Conservation (phyloP, 768 basidiomycete species). For the Suillus cothurnatus region DNA sequence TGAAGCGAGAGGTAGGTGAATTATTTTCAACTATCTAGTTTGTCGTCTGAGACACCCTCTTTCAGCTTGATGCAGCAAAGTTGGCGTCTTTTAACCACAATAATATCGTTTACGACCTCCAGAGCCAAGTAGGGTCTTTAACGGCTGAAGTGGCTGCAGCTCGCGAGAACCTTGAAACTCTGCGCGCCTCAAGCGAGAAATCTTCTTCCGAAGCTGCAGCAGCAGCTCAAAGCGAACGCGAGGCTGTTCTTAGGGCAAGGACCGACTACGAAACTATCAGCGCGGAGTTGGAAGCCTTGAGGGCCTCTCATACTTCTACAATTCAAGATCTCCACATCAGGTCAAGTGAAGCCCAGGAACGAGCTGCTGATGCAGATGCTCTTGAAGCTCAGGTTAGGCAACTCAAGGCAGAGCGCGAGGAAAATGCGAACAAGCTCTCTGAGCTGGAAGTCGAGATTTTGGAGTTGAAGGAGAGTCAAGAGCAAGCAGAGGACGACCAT, state of each 20-base stretch:
- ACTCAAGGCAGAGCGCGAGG: conserved; percentile 69
- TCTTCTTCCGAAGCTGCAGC: conserved; percentile 45
- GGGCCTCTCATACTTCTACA: conserved; percentile 49
- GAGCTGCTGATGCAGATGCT: conserved; percentile 42
- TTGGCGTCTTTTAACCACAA: conserved; percentile 42
- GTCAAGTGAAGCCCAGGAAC: conserved; percentile 48
- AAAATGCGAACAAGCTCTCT: conserved; percentile 68
- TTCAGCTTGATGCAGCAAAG: conserved; percentile 56
- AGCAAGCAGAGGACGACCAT: conserved; percentile 62
- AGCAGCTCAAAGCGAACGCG: conserved; percentile 62
- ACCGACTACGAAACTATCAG: conserved; percentile 58
- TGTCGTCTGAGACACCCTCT: conserved; percentile 11
- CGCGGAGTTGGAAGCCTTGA: conserved; percentile 53
- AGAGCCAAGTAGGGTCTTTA: conserved; percentile 50
- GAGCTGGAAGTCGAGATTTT: conserved; percentile 83
- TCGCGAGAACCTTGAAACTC: conserved; percentile 53
- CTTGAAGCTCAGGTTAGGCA: conserved; percentile 52
- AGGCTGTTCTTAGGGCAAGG: conserved; percentile 64
- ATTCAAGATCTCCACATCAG: conserved; percentile 49
- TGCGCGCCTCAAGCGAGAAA: conserved; percentile 49
- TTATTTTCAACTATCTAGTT: neutral
- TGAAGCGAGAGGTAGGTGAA: conserved; percentile 53
- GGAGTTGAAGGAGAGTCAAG: conserved; percentile 73
- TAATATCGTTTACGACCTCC: conserved; percentile 49
- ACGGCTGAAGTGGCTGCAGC: conserved; percentile 51